Evolutionary conservation across 371 early-diverging fungal genomes (phyloP).

Genomic region (Apophysomyces variabilis): DNA sequence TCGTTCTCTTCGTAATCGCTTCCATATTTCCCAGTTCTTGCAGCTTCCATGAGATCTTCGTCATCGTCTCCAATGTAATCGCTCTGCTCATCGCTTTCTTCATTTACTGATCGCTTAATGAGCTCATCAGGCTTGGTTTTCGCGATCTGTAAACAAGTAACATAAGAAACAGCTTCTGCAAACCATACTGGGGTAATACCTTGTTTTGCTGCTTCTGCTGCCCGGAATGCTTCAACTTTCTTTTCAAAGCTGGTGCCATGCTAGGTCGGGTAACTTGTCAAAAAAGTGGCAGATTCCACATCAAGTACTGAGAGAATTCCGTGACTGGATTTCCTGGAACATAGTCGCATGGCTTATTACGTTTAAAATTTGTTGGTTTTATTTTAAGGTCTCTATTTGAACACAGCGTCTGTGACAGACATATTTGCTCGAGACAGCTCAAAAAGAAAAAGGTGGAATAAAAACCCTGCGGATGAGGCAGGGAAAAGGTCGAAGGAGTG

Average conservation of each 20-base stretch:
- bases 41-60: conserved; percentile 32
- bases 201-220: not conserved
- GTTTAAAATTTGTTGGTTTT: too few relatives aligned
- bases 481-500: too few relatives aligned
- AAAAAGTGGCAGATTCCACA: not conserved
- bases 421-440: too few relatives aligned
- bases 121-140: not conserved
- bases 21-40: conserved; percentile 23
- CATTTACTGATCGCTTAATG: not conserved
- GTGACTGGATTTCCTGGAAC: not conserved
- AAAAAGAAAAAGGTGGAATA: too few relatives aligned
- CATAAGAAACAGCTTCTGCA: too few relatives aligned
- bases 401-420: too few relatives aligned
- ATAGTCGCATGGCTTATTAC: too few relatives aligned
- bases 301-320: not conserved
- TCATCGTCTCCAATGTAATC: conserved; percentile 31
- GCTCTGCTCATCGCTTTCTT: conserved; percentile 8
- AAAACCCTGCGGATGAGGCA: too few relatives aligned
- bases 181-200: not conserved
- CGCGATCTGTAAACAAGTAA: not conserved
- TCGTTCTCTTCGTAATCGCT: conserved; percentile 43
- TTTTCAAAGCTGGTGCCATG: conserved; percentile 9
- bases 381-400: too few relatives aligned
- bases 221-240: conserved; percentile 6
- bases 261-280: not conserved